Base-by-base conservation (phyloP, 2,329 filamentous ascomycete species). In the Akanthomyces lecanii region DNA sequence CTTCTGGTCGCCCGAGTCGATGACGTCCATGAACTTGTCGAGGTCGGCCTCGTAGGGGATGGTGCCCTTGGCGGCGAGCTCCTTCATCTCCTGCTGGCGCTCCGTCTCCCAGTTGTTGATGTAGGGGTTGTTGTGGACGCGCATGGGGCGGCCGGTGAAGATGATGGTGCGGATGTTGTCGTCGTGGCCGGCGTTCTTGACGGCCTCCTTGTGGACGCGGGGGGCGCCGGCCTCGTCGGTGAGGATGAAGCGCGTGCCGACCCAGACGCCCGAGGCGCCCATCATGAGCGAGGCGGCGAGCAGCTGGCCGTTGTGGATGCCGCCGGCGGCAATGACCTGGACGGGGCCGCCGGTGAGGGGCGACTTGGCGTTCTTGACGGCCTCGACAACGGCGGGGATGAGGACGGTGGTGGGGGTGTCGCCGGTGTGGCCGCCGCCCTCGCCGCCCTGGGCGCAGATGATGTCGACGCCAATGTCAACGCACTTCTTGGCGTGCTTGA, bases 401-500 rank as follows among this genome's bases (percentile, higher is more conserved):
- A 99, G 88, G 69, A 99, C 80, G 1, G 91, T 88, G 61, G 94
- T 98, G 67, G 95, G 92, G 45, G 97, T 90, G 76, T 97, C 90
- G 72, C 95, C 95, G 16, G 92, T 97, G 83, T 97, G 93, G 69
- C 95, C 95, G 75, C 95, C 95, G 67, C 95, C 95, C 81, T 99
- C 95, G 71, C 95, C 94, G 75, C 95, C 95, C 81, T 99, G 95
- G 59, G 95, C 95, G 82, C 94, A 98, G 81, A 99, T 98, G 72
- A 99, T 90, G 78, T 99, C 95, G 70, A 88, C 91, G 68, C 93
- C 95, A 64, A 93, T 85, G 57, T 94, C 92, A 66, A 99, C 84
- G 78, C 92, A 96, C 85, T 98, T 99, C 79, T 92, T 85, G 67
- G 97, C 94, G 81, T 99, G 95, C 88, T 99, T 99, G 74, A 95